Evolutionary conservation across 495 filamentous ascomycete species (phyloP).

Genomic region (Podospora conica): DNA sequence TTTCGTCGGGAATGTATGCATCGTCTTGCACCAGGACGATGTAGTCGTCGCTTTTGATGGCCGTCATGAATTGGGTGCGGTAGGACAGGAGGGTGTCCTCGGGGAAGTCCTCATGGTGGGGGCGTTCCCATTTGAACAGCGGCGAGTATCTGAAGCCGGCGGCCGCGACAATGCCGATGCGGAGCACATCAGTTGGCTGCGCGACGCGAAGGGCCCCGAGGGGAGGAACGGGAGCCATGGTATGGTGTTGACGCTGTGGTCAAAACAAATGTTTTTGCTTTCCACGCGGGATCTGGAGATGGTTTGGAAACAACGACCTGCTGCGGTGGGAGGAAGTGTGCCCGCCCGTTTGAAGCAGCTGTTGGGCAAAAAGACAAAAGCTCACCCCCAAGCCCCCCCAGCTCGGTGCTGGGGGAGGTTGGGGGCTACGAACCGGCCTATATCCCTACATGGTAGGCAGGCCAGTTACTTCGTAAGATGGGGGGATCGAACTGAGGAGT

Average conservation of each 20-base stretch:
- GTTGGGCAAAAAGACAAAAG: no score
- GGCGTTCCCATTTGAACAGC: constrained; percentile 6
- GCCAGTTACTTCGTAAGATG: no score
- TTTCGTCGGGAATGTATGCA: not conserved
- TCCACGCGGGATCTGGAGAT: not conserved
- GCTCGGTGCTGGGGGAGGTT: no score
- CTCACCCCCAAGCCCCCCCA: no score
- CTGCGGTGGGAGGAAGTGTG: not conserved
- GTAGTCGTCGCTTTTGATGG: constrained; percentile 1
- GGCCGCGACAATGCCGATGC: constrained; percentile 1
- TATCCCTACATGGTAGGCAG: no score
- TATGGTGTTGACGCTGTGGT: not conserved
- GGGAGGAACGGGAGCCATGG: not conserved
- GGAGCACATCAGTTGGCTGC: not conserved
- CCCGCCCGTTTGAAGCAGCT: no score
- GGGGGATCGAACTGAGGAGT: no score
- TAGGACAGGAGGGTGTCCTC: constrained; percentile 4
- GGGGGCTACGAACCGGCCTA: no score
- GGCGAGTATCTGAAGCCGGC: constrained; percentile 9
- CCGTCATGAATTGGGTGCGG: not conserved
- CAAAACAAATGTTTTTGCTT: no score
- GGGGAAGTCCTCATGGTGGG: constrained; percentile 7
- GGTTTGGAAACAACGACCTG: not conserved
- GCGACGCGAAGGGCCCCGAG: not conserved
- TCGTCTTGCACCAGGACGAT: constrained; percentile 7